Base-by-base conservation (phyloP, 768 basidiomycete genomes). In the Amanita rimosa region DNA sequence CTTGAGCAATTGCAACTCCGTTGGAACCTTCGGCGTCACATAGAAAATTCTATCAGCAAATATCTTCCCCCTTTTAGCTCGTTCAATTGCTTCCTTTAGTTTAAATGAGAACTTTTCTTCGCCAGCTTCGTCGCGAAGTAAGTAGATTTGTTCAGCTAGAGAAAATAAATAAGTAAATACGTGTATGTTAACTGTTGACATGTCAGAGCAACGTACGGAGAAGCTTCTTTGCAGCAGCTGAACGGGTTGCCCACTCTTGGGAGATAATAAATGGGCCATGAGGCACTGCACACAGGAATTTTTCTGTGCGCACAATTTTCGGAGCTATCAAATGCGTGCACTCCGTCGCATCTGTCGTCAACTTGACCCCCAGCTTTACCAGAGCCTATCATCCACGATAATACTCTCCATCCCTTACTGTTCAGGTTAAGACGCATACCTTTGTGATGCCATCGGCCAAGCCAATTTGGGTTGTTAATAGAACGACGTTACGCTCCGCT, bases 321-420 rank as follows among this genome's bases (percentile, higher is more conserved):
- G 73, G 75, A 8, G 79, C 76, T 41, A 95, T 62, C 10, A 96
- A 71, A 64, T 94, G 88, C 0, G 90, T 95, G 57, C 84, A 89
- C 47, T 89, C 80, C 1, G 62, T 58, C 0, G 83, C 70, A 29
- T 78, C 74, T 1, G 73, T 70, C 6, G 79, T 78, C 50, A 81
- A 67, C 53, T 74, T 79, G 6, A 76, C 81, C 0, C 90, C 91
- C 0, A 93, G 62, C 56, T 76, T 79, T 1, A 60, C 63, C 31
- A 94, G 61, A 3, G 63, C 64, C 90, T 92, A 51, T 14, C 7
- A 26, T 35, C 33, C 11, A 17, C n/a, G 24, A 2, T 27, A n/a
- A n/a, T 13, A 4, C 22, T 8, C 26, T 9, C 4, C 22, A 46
- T 26, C 4, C 29, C 26, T 24, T 22, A 33, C 6, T 31, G 29